Conservation (phyloP, 2,329 filamentous ascomycete genomes). For the Saccharata proteae region DNA sequence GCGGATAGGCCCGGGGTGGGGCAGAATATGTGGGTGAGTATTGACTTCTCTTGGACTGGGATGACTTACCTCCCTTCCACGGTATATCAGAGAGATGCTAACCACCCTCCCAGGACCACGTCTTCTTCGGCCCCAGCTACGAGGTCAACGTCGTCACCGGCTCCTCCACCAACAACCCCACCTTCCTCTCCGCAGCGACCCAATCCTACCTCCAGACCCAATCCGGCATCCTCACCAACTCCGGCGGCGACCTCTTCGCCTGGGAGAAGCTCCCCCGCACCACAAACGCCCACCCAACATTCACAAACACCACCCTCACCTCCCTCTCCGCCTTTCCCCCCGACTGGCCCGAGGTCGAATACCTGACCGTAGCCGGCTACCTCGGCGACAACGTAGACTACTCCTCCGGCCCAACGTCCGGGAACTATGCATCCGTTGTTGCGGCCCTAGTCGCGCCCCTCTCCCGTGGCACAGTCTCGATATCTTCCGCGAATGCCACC, state of each 20-base stretch:
- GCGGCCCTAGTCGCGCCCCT: slow-evolving; percentile 30
- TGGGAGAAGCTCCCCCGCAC: slow-evolving; percentile 9
- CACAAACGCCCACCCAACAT: not conserved
- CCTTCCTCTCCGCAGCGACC: too few relatives aligned
- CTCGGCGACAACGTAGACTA: slow-evolving; percentile 6
- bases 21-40: not conserved
- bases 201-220: not conserved
- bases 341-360: slow-evolving; percentile 15
- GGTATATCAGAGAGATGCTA: not conserved
- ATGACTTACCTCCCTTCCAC: not conserved
- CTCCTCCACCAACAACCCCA: not conserved
- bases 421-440: slow-evolving; percentile 16
- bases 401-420: slow-evolving; percentile 10
- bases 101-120: not conserved
- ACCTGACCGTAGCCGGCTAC: not conserved
- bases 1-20: not conserved
- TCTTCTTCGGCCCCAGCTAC: not conserved
- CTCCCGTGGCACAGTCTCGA: slow-evolving; percentile 39
- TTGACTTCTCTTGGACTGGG: slow-evolving; percentile 13
- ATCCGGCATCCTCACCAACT: not conserved
- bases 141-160: not conserved
- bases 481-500: slow-evolving; percentile 41
- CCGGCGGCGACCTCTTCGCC: slow-evolving; percentile 11
- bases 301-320: not conserved
- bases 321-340: slow-evolving; percentile 4